Evolutionary conservation across 1,284 basidiomycete species (phyloP), one percentile per base, ranked within the genome.

Genomic region (Austropuccinia psidii): DNA sequence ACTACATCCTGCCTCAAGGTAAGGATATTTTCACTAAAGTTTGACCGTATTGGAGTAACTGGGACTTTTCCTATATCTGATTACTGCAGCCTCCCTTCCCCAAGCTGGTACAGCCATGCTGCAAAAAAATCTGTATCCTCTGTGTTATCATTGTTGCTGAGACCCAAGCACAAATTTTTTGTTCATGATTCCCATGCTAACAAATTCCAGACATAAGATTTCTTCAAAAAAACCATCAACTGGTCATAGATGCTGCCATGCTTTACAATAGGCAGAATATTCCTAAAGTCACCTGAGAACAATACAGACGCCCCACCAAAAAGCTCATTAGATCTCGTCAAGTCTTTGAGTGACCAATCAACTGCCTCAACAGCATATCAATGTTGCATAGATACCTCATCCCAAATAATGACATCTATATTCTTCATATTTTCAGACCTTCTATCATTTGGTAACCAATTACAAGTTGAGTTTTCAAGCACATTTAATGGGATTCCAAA

Each of bases 211-310:
- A 64, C 9, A 2, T 15, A 2, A 7, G 45, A 64, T n/a, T 11
- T 27, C 27, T 64, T 64, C 17, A 64, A n/a, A 11, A 31, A 43
- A 4, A 45, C 61, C 3, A 7, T 13, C 1, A 29, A 4, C 2
- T 41, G 29, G 8, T 11, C n/a, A 7, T 41, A 45, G 8, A 27
- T 47, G 11, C n/a, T 29, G 2, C 41, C 29, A 9, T 3, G 9
- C 24, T 49, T 49, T 5, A 68, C 65, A 0, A 68, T 50, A n/a
- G 65, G 65, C 21, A 68, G 21, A 3, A 27, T 68, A 39, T 68
- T 47, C 4, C 65, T 31, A n/a, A 68, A 68, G 31, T 68, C 65
- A 0, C 65, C 65, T 0, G 21, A n/a, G 27, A 68, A 68, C 1
- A 68, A 11, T 1, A 68, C 37, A 8, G 31, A 3, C 17, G 39